Conservation (phyloP, 345 rosid genomes). For the Citrus sp. region DNA sequence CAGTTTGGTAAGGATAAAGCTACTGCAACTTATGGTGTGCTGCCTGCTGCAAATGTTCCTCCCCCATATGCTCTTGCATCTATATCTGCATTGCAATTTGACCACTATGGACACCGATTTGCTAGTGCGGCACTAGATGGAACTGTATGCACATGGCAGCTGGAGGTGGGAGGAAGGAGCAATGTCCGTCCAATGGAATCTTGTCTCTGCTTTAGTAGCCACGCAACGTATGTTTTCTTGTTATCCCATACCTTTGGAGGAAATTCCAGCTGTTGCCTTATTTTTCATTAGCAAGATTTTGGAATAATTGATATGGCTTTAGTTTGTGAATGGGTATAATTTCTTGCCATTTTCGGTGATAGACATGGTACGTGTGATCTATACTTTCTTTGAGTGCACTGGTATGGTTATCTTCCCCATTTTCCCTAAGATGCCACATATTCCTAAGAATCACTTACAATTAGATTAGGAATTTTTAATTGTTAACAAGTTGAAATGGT, state of each 20-base stretch:
- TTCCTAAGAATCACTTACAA: neutral
- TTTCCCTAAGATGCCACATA: neutral
- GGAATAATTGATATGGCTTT: neutral
- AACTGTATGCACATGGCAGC: constrained; percentile 90
- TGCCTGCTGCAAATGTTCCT: constrained; percentile 81
- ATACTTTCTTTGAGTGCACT: neutral
- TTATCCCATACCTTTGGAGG: constrained; percentile 11
- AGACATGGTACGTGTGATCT: neutral
- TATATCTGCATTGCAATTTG: constrained; percentile 76
- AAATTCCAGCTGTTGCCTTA: constrained; percentile 1
- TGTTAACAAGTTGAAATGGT: neutral
- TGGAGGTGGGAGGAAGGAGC: constrained; percentile 93
- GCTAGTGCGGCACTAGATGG: constrained; percentile 87
- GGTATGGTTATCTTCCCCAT: neutral
- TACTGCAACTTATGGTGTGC: constrained; percentile 86
- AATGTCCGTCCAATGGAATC: constrained; percentile 78
- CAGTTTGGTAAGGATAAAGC: constrained; percentile 85
- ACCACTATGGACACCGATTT: constrained; percentile 87
- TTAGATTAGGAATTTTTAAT: constrained; percentile 1
- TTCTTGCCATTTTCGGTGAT: neutral
- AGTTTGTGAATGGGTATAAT: neutral
- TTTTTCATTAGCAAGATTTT: neutral
- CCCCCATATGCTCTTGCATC: constrained; percentile 93
- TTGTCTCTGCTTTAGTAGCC: constrained; percentile 80
- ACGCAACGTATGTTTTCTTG: constrained; percentile 63